Conservation (phyloP, 2,329 filamentous ascomycete genomes). For the Cytospora paraplurivora region DNA sequence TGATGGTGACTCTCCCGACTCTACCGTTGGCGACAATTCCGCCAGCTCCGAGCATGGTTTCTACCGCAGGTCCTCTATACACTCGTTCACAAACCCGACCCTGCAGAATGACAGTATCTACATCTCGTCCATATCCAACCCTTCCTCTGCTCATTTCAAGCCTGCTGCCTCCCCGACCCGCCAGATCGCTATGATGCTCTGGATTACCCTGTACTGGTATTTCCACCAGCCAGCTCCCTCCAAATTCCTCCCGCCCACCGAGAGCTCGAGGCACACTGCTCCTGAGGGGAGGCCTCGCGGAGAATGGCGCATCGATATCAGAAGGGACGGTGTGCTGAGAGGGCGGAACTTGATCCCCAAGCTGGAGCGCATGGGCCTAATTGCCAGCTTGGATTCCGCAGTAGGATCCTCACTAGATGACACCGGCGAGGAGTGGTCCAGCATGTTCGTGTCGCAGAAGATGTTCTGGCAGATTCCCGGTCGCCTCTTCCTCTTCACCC, state of each 20-base stretch:
- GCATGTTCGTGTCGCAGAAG: conserved; percentile 79
- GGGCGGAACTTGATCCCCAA: conserved; percentile 83
- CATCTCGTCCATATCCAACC: conserved; percentile 88
- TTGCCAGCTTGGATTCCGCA: conserved; percentile 73
- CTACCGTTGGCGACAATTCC: conserved; percentile 12
- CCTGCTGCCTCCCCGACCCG: conserved; percentile 78
- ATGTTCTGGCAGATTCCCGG: conserved; percentile 93
- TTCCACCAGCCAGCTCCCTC: conserved; percentile 83
- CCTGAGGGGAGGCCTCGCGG: conserved; percentile 72
- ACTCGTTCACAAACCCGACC: conserved; percentile 74
- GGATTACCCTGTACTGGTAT: conserved; percentile 95
- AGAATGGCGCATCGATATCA: conserved; percentile 85
- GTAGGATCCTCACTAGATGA: conserved; percentile 68
- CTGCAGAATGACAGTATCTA: conserved; percentile 80
- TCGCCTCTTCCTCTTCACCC: conserved; percentile 83
- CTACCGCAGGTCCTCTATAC: conserved; percentile 46
- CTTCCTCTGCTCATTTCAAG: conserved; percentile 77
- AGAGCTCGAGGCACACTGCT: conserved; percentile 66
- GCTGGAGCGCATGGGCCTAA: conserved; percentile 88
- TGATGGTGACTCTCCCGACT: conserved; percentile 32
- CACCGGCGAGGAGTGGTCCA: conserved; percentile 66
- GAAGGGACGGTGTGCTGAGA: conserved; percentile 83
- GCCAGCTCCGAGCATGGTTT: conserved; percentile 2
- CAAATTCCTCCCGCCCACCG: conserved; percentile 59
- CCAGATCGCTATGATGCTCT: conserved; percentile 95